phyloP scores from a whole-genome alignment of 148 eudicot species.

The Amaranthus hypochondriacus region DNA sequence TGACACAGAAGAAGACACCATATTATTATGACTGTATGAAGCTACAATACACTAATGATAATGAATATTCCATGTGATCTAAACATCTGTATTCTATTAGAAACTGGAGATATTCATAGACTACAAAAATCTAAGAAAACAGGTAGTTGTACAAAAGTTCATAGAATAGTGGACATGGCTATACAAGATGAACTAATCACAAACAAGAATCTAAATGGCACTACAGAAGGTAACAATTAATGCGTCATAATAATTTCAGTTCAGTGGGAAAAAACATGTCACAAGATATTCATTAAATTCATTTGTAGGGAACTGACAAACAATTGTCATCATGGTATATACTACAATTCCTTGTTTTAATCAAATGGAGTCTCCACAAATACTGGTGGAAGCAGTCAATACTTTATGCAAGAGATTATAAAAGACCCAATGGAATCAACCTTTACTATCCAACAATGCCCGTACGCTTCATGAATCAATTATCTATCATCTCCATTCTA shows the following conservation, averaged over 20 bases:
- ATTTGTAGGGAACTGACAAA: background rate
- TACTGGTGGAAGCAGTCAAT: background rate
- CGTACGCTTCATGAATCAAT: no score
- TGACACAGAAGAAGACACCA: constrained; percentile 30
- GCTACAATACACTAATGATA: background rate
- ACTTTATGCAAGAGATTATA: background rate
- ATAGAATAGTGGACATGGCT: background rate
- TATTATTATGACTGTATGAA: constrained; percentile 8
- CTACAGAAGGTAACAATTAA: background rate
- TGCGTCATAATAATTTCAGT: background rate
- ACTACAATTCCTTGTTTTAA: background rate
- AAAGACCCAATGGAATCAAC: background rate
- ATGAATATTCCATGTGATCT: background rate
- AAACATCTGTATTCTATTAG: background rate
- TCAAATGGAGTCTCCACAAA: background rate
- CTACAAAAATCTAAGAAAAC: constrained; percentile 3
- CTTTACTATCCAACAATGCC: no score
- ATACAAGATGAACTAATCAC: background rate
- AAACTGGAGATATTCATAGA: background rate
- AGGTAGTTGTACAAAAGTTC: background rate
- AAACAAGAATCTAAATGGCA: background rate
- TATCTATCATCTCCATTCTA: no score
- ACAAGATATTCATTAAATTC: background rate
- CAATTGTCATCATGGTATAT: background rate
- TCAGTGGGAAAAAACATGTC: background rate